These are phyloP conservation scores for Saccharomycopsis sp. DNA, from an alignment of 805 yeast genomes.

Conservation along the genomic window DNA sequence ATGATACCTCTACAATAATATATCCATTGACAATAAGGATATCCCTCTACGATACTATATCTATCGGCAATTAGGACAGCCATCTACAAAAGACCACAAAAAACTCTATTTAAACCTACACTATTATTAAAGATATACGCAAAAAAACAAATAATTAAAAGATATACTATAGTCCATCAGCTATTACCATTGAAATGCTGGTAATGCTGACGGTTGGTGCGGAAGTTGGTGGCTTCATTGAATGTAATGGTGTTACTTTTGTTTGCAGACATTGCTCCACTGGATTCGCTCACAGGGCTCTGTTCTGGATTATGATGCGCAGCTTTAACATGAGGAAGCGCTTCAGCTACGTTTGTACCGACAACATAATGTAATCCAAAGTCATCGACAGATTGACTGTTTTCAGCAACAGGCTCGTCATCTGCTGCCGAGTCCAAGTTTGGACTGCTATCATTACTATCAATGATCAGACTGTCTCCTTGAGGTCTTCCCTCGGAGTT, in stretches of 20 bases:
- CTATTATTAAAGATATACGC: background rate
- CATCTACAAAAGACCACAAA: no score
- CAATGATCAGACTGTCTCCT: background rate
- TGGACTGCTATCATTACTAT: background rate
- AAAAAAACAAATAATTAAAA: no score
- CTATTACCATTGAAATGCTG: conserved; percentile 7
- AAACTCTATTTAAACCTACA: background rate
- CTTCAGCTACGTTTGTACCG: background rate
- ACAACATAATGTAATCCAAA: background rate
- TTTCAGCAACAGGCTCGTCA: background rate
- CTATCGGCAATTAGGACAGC: no score
- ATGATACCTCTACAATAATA: no score
- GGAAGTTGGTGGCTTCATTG: conserved; percentile 15
- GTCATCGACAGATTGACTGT: background rate
- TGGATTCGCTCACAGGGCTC: background rate
- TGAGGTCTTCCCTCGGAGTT: background rate
- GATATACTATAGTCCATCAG: background rate
- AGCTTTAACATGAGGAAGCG: background rate
- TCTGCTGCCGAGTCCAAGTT: background rate
- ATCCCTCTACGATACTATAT: no score
- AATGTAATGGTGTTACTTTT: conserved; percentile 16
- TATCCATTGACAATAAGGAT: no score
- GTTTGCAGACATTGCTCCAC: background rate
- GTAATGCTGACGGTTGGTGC: conserved; percentile 12
- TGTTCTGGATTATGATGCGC: background rate